Evolutionary conservation across 2,329 filamentous ascomycete genomes (phyloP).

Genomic region (Cadophora sp.): DNA sequence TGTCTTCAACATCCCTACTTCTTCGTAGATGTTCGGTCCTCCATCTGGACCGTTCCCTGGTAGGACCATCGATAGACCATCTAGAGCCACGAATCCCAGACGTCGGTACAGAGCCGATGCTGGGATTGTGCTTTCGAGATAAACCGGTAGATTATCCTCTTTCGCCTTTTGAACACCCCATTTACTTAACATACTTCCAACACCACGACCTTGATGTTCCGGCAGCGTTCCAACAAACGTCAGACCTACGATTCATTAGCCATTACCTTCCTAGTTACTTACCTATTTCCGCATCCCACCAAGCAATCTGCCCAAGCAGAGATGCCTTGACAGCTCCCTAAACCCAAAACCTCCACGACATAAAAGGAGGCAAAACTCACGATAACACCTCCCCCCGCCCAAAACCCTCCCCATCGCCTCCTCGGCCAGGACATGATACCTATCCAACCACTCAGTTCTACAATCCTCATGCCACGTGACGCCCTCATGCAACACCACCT

Average conservation of each 20-base stretch:
- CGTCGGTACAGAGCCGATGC: constrained; percentile 36
- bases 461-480: constrained; percentile 36
- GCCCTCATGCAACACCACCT: constrained; percentile 6
- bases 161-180: constrained; percentile 38
- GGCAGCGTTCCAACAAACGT: constrained; percentile 40
- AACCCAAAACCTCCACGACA: too few relatives aligned
- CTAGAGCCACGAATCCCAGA: constrained; percentile 36
- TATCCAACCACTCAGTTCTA: constrained; percentile 30
- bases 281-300: too few relatives aligned
- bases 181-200: constrained; percentile 37
- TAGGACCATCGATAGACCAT: constrained; percentile 37
- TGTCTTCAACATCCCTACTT: constrained; percentile 40
- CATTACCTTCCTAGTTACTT: too few relatives aligned
- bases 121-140: constrained; percentile 40
- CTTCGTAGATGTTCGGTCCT: constrained; percentile 35
- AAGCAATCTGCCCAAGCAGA: too few relatives aligned
- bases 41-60: constrained; percentile 21
- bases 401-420: constrained; percentile 35
- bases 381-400: constrained; percentile 36
- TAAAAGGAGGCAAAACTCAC: constrained; percentile 31
- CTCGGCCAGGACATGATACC: constrained; percentile 35
- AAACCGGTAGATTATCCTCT: constrained; percentile 35
- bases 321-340: too few relatives aligned
- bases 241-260: constrained; percentile 33
- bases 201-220: constrained; percentile 35